phyloP scores from a whole-genome alignment of 257 asterid species.

The Dorcoceras hygrometricum region DNA sequence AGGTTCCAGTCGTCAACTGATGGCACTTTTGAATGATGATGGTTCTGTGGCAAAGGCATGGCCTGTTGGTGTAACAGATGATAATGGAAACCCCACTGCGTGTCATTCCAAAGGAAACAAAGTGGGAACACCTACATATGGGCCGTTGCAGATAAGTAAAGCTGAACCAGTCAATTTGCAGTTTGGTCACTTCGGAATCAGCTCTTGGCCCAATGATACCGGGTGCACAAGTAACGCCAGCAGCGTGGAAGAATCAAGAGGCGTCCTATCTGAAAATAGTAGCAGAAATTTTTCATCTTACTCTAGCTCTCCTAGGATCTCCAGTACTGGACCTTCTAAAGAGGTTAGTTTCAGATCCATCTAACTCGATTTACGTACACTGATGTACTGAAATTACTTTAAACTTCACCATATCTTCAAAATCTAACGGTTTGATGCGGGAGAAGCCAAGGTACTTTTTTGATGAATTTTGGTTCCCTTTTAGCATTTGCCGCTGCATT shows the following conservation, averaged over 20 bases:
- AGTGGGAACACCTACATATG: conserved; percentile 68
- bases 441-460: neutral
- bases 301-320: conserved; percentile 86
- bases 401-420: neutral
- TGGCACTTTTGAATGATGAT: conserved; percentile 91
- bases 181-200: conserved; percentile 90
- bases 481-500: conserved; percentile 14
- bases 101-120: conserved; percentile 39
- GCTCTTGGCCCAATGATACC: conserved; percentile 88
- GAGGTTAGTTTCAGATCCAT: conserved; percentile 50
- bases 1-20: conserved; percentile 84
- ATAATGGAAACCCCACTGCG: conserved; percentile 41
- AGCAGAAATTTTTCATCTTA: conserved; percentile 79
- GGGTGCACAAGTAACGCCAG: conserved; percentile 90
- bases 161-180: conserved; percentile 90
- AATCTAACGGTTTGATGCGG: neutral
- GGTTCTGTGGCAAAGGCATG: conserved; percentile 99
- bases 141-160: conserved; percentile 74
- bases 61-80: conserved; percentile 71
- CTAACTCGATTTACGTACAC: neutral
- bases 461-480: conserved; percentile 7
- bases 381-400: neutral
- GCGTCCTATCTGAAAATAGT: conserved; percentile 76
- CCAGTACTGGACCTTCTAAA: conserved; percentile 82
- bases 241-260: conserved; percentile 82